Evolutionary conservation across 306 rosid genomes (phyloP), one percentile per base, ranked within the genome.

Genomic region (Quercus dentata): DNA sequence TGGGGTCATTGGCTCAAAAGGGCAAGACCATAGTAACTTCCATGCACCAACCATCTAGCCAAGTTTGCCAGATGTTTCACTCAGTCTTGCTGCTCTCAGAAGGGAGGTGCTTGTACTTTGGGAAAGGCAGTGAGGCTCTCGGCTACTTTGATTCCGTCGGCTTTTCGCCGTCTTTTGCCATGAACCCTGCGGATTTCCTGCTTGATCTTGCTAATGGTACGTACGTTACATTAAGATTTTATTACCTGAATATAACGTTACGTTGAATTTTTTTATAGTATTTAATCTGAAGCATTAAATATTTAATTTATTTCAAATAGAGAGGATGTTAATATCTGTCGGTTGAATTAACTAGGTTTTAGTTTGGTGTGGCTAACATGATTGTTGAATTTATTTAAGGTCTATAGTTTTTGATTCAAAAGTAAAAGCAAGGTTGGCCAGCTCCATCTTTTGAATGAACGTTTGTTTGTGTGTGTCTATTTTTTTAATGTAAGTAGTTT

Each of bases 191-290:
- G 4, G 97, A 94, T 80, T 94, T 94, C 63, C 86, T 94, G 74
- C 98, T 94, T 20, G 97, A 94, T 83, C 94, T 94, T 81, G 98
- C 98, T 9, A 94, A 92, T 75, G 98, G 98, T 92, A 92, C 81
- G 98, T 92, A 92, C 81, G 97, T 83, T 77, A 64, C 14, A 6
- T 57, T 69, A 38, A 19, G 4, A 30, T 2, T 6, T 5, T 13
- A 4, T 56, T 23, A 25, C 3, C 1, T 8, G 46, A 38, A 38
- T 38, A 38, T 7, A 6, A 38, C 10, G 0, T 7, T 0, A 7
- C 2, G 8, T 38, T 38, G 10, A 38, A 38, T 41, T 41, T 8
- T 41, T 41, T 7, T 41, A 41, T 8, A 41, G 9, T 41, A 7
- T 41, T 7, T 7, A 7, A 38, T 38, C 11, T 38, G 11, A 38